phyloP scores from a whole-genome alignment of 345 rosid species.

The Bruguiera parviflora region DNA sequence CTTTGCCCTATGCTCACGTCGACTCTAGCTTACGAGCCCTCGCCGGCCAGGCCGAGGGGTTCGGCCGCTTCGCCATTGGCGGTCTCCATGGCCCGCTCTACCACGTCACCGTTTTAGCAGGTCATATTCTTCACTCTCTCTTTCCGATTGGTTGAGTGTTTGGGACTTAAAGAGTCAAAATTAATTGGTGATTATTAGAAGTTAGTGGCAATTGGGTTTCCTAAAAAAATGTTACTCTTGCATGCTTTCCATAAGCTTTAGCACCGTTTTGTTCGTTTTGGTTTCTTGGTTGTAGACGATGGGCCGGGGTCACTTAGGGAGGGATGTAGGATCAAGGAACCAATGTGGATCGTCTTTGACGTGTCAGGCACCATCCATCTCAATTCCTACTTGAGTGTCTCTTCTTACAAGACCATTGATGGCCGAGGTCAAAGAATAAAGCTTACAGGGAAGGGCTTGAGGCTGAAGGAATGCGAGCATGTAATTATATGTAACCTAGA shows the following conservation, averaged over 20 bases:
- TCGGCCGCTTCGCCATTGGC: conserved; percentile 76
- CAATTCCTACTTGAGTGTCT: conserved; percentile 51
- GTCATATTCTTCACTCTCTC: conserved; percentile 22
- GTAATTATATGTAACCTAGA: conserved; percentile 80
- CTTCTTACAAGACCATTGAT: conserved; percentile 92
- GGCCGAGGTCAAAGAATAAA: conserved; percentile 87
- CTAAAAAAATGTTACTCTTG: no score
- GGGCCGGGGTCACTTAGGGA: conserved; percentile 87
- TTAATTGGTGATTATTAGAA: no score
- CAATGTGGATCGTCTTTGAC: conserved; percentile 85
- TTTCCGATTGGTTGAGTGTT: no score
- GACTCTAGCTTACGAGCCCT: conserved; percentile 74
- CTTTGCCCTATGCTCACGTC: conserved; percentile 57
- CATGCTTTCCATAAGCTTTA: neutral
- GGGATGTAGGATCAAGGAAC: conserved; percentile 73
- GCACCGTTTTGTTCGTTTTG: neutral
- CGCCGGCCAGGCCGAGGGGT: conserved; percentile 86
- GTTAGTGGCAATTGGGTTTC: no score
- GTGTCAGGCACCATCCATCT: conserved; percentile 77
- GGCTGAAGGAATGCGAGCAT: conserved; percentile 82
- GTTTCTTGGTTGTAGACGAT: conserved; percentile 52
- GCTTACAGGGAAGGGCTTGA: conserved; percentile 82
- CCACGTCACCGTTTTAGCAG: conserved; percentile 65
- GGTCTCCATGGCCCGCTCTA: conserved; percentile 71
- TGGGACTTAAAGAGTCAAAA: no score